Percentiles rank a stretch among this genome's conserved stretches.
Conservation (phyloP, 441 rosid species). For the Cnidoscolus chayamansa region DNA sequence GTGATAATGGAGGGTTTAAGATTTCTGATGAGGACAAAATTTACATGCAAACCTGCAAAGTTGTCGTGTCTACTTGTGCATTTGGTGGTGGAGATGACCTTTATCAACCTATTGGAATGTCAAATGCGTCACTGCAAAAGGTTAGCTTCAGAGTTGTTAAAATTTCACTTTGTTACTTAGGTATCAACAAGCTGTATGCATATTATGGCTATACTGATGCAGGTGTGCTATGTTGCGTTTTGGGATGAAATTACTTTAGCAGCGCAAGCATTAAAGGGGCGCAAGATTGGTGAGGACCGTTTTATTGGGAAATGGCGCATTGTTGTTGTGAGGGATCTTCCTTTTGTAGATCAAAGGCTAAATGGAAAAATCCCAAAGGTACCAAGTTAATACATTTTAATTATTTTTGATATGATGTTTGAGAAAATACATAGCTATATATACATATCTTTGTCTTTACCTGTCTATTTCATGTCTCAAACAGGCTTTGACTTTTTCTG, state of each 20-base stretch:
- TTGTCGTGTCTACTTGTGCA: slow-evolving; percentile 85
- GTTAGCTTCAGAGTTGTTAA: slow-evolving; percentile 37
- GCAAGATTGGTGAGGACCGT: slow-evolving; percentile 49
- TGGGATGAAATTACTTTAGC: slow-evolving; percentile 90
- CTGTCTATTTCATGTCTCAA: neutral
- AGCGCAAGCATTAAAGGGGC: slow-evolving; percentile 67
- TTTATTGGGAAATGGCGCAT: slow-evolving; percentile 88
- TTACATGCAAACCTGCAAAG: slow-evolving; percentile 65
- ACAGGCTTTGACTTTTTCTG: neutral
- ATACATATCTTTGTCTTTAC: neutral
- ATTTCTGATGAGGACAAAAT: slow-evolving; percentile 61
- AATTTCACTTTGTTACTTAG: slow-evolving; percentile 17
- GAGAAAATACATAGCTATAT: too few species aligned
- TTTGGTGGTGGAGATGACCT: slow-evolving; percentile 99
- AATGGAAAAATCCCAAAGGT: slow-evolving; percentile 99
- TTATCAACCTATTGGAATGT: slow-evolving; percentile 91
- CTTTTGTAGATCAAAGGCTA: slow-evolving; percentile 85
- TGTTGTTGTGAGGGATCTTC: slow-evolving; percentile 77
- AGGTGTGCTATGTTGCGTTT: slow-evolving; percentile 96
- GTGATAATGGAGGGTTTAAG: slow-evolving; percentile 71
- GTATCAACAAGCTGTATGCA: neutral
- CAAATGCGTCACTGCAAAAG: slow-evolving; percentile 58
- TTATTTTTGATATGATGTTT: neutral
- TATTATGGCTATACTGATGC: slow-evolving; percentile 23
- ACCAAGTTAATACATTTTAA: neutral